Evolutionary conservation across 164 flowering plant genomes (phyloP).

Genomic region (Buxus sempervirens): DNA sequence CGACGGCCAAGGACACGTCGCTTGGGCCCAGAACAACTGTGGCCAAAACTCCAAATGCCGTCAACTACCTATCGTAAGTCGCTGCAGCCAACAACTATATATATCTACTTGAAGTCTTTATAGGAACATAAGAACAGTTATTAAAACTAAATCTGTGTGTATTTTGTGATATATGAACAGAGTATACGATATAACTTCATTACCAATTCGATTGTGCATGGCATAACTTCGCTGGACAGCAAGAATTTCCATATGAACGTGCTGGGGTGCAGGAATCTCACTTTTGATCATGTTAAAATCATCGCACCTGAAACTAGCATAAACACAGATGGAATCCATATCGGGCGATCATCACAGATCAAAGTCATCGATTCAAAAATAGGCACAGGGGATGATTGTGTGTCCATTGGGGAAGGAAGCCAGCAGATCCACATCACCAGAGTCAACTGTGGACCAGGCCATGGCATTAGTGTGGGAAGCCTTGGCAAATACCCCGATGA

Average conservation of each 20-base stretch:
- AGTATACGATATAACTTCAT: slow-evolving; percentile 35
- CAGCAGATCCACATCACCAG: slow-evolving; percentile 4
- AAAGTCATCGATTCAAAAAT: slow-evolving; percentile 27
- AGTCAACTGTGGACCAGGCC: slow-evolving; percentile 55
- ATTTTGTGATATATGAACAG: too few relatives aligned
- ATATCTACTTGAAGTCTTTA: too few relatives aligned
- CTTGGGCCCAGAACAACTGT: slow-evolving; percentile 37
- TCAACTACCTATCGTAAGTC: slow-evolving; percentile 22
- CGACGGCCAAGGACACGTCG: slow-evolving; percentile 45
- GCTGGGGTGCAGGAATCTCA: slow-evolving; percentile 27
- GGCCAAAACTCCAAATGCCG: slow-evolving; percentile 15
- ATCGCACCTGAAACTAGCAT: slow-evolving; percentile 35
- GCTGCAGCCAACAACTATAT: too few relatives aligned
- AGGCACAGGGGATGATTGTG: slow-evolving; percentile 59
- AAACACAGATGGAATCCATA: slow-evolving; percentile 70
- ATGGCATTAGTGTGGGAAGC: slow-evolving; percentile 59
- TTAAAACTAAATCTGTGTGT: too few relatives aligned
- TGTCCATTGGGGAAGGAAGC: slow-evolving; percentile 51
- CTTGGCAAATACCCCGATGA: slow-evolving; percentile 43
- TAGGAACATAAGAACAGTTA: too few relatives aligned
- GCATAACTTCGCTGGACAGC: slow-evolving; percentile 38
- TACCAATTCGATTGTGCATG: slow-evolving; percentile 20
- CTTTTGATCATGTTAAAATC: slow-evolving; percentile 21
- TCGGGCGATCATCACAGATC: slow-evolving; percentile 31
- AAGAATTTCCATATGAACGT: slow-evolving; percentile 42